Evolutionary conservation across 805 yeast species (phyloP).

Genomic region (Starmerella vitae): DNA sequence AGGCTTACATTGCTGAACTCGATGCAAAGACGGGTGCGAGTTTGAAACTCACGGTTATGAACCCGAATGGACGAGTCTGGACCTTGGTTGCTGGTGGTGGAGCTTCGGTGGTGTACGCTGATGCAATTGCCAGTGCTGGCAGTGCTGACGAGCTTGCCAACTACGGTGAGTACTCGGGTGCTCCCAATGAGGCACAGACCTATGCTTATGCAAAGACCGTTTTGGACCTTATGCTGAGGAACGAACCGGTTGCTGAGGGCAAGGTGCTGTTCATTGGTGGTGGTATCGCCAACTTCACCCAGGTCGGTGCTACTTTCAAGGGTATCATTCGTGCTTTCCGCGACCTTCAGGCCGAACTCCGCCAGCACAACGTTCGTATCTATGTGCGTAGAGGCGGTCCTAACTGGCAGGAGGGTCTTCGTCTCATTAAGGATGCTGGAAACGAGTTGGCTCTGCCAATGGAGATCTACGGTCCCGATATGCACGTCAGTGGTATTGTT

Average conservation of each 20-base stretch:
- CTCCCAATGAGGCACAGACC: slow-evolving; percentile 36
- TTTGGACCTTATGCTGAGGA: slow-evolving; percentile 35
- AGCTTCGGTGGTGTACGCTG: slow-evolving; percentile 37
- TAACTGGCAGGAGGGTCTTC: slow-evolving; percentile 38
- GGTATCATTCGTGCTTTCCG: slow-evolving; percentile 38
- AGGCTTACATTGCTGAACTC: slow-evolving; percentile 36
- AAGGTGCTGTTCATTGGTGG: slow-evolving; percentile 36
- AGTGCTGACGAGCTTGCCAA: slow-evolving; percentile 34
- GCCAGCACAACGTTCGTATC: slow-evolving; percentile 31
- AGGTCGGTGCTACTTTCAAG: slow-evolving; percentile 37
- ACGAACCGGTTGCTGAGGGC: slow-evolving; percentile 29
- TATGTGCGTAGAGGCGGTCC: slow-evolving; percentile 38
- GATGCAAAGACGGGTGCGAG: slow-evolving; percentile 39
- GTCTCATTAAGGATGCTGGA: slow-evolving; percentile 33
- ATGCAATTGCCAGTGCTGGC: slow-evolving; percentile 37
- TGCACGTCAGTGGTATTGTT: slow-evolving; percentile 37
- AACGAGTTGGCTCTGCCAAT: slow-evolving; percentile 34
- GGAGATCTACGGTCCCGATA: slow-evolving; percentile 40
- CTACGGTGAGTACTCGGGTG: slow-evolving; percentile 38
- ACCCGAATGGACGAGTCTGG: slow-evolving; percentile 35
- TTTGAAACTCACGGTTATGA: slow-evolving; percentile 33
- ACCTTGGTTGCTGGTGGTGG: slow-evolving; percentile 39
- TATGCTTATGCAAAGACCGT: slow-evolving; percentile 37
- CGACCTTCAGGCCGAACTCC: slow-evolving; percentile 29
- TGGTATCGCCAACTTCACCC: slow-evolving; percentile 37